These are phyloP conservation scores for Datisca glomerata DNA, from an alignment of 306 rosid genomes.

Conservation along the genomic window DNA sequence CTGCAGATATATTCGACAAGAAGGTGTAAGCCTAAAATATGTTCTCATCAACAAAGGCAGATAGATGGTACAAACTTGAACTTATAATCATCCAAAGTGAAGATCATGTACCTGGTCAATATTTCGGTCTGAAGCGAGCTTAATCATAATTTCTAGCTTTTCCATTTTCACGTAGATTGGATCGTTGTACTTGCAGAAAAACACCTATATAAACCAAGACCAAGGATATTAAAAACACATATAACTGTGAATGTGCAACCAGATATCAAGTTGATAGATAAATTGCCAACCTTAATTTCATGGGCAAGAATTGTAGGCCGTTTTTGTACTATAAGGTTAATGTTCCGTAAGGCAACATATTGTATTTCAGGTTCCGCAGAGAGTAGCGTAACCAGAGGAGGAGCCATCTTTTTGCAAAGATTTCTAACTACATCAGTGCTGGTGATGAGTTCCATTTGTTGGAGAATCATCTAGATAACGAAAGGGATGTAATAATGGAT, in stretches of 20 bases:
- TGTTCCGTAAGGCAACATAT: slow-evolving; percentile 93
- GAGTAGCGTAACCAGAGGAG: slow-evolving; percentile 96
- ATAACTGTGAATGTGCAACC: background rate
- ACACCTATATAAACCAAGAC: slow-evolving; percentile 42
- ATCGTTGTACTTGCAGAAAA: slow-evolving; percentile 98
- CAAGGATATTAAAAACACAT: background rate
- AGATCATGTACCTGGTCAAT: slow-evolving; percentile 71
- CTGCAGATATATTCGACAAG: slow-evolving; percentile 27
- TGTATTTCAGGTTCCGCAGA: slow-evolving; percentile 99
- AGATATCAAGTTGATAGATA: slow-evolving; percentile 9
- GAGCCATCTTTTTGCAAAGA: slow-evolving; percentile 99
- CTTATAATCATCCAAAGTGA: too few relatives aligned
- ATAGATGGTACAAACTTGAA: too few relatives aligned
- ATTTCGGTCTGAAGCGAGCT: slow-evolving; percentile 94
- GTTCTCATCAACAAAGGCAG: background rate
- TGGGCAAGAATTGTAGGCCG: slow-evolving; percentile 98
- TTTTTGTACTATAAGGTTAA: slow-evolving; percentile 97
- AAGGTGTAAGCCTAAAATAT: background rate
- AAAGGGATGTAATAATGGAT: too few relatives aligned
- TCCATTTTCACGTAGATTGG: slow-evolving; percentile 99
- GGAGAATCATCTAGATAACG: slow-evolving; percentile 86
- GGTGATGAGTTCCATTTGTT: slow-evolving; percentile 97
- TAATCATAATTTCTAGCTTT: slow-evolving; percentile 95
- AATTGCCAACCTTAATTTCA: slow-evolving; percentile 72
- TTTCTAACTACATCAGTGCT: slow-evolving; percentile 95